phyloP scores from a whole-genome alignment of 139 green algal genomes.

The Zygnema cylindricum region DNA sequence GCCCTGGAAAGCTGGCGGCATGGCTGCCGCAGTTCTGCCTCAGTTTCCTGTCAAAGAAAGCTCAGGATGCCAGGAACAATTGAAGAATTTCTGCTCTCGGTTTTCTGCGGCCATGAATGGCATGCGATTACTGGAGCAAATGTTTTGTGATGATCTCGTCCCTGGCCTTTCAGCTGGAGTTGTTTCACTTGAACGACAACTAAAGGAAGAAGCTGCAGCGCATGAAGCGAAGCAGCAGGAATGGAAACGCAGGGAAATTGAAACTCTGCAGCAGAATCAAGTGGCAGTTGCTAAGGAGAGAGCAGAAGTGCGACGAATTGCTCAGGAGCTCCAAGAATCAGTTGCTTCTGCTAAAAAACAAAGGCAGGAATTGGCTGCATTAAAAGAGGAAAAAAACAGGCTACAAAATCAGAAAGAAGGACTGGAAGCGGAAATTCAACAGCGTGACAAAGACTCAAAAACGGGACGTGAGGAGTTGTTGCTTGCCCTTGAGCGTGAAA shows the following conservation, averaged over 20 bases:
- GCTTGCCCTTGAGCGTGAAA: neutral
- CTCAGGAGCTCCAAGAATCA: neutral
- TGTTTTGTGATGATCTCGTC: neutral
- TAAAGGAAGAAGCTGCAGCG: neutral
- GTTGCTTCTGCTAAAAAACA: neutral
- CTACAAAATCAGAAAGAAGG: neutral
- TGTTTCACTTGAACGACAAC: neutral
- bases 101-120: neutral
- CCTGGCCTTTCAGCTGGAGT: neutral
- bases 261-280: neutral
- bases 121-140: neutral
- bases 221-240: neutral
- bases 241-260: neutral
- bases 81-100: neutral
- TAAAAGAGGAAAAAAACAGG: neutral
- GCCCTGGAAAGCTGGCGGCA: no score
- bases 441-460: neutral
- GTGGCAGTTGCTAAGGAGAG: neutral
- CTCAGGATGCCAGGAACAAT: neutral
- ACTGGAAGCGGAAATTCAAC: neutral
- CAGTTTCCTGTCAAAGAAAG: neutral
- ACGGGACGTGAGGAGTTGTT: neutral
- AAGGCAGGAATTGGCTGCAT: neutral
- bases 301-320: neutral
- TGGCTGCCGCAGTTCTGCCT: neutral